phyloP scores from a whole-genome alignment of 148 eudicot genomes.

The Rhododendron mucronatum region DNA sequence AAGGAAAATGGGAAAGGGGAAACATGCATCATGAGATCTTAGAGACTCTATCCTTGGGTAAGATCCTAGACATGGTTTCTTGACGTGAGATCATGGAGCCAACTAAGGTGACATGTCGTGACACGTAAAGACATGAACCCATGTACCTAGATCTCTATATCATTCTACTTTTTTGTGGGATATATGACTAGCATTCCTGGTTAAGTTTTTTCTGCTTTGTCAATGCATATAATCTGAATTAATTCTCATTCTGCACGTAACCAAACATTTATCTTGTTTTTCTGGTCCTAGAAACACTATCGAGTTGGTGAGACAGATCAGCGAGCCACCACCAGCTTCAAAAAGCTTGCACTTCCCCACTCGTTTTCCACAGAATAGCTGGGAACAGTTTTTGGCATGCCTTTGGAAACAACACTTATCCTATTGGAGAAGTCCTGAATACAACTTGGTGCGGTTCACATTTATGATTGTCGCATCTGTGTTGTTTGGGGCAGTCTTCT shows the following conservation, averaged over 20 bases:
- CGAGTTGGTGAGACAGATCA: conserved; percentile 22
- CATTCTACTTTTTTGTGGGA: neutral
- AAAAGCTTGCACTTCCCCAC: conserved; percentile 34
- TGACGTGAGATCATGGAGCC: neutral
- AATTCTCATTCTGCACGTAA: neutral
- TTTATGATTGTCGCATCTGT: conserved; percentile 22
- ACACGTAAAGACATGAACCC: neutral
- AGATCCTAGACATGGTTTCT: neutral
- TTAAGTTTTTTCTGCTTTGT: neutral
- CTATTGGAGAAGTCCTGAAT: conserved; percentile 54
- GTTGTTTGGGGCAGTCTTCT: conserved; percentile 38
- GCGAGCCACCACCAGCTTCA: conserved; percentile 24
- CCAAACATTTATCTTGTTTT: neutral
- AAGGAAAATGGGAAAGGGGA: too few species aligned
- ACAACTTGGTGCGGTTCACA: conserved; percentile 34
- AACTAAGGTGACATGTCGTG: neutral
- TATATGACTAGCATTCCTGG: conserved; percentile 19
- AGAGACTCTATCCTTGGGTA: neutral
- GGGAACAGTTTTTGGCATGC: conserved; percentile 40
- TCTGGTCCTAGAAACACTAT: conserved; percentile 10
- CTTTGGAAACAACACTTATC: conserved; percentile 59
- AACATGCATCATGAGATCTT: neutral
- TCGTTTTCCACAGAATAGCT: conserved; percentile 32
- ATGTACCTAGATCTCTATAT: neutral
- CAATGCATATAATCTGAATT: neutral